phyloP scores from a whole-genome alignment of 179 eudicot genomes.

The Beta corolliflora region DNA sequence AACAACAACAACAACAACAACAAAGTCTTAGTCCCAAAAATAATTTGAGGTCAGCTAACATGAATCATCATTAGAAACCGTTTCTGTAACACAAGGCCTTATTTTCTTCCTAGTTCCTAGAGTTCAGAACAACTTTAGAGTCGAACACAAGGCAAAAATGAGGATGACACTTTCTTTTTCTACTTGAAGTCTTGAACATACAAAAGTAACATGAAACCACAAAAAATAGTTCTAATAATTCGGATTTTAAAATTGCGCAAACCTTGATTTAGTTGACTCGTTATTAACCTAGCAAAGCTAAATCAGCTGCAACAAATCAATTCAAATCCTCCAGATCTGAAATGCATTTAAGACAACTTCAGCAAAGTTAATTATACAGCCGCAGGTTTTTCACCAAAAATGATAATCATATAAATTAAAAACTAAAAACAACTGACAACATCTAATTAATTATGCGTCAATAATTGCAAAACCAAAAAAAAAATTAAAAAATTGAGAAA shows the following conservation, averaged over 20 bases:
- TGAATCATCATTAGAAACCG: too few relatives aligned
- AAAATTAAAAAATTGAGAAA: neutral
- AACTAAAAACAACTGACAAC: too few relatives aligned
- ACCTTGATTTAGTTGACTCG: constrained; percentile 7
- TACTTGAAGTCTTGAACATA: neutral
- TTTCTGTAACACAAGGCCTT: too few relatives aligned
- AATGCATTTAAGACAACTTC: constrained; percentile 8
- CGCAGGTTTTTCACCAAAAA: neutral
- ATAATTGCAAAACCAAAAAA: neutral
- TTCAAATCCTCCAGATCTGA: constrained; percentile 28
- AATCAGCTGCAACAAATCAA: constrained; percentile 15
- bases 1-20: too few relatives aligned
- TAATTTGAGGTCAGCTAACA: too few relatives aligned
- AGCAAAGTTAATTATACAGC: constrained; percentile 4
- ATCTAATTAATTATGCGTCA: neutral
- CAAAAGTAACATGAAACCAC: neutral
- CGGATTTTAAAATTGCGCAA: constrained; percentile 2
- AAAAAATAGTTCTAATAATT: neutral
- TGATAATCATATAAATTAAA: neutral
- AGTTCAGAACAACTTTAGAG: neutral
- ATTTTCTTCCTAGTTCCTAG: too few relatives aligned
- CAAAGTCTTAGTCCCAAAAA: too few relatives aligned
- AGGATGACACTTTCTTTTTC: neutral
- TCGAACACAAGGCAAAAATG: neutral
- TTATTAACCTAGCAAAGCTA: constrained; percentile 7